Base-by-base conservation (phyloP, 1,139 yeast genomes). In the Yamadazyma oceani region DNA sequence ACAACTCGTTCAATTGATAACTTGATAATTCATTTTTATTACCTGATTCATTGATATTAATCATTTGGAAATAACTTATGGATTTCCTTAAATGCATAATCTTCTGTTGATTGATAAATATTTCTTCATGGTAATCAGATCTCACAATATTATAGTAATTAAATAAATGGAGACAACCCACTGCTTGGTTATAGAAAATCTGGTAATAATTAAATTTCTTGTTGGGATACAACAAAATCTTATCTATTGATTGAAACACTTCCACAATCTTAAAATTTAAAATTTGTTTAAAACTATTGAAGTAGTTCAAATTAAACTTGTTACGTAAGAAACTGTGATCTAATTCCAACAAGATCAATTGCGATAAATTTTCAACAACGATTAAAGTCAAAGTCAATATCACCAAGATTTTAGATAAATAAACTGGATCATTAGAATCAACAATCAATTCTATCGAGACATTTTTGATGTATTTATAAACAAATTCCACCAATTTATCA, bases 21-120 rank as follows among this genome's bases (percentile, higher is more conserved):
- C 53, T 46, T 10, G 51, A 54, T 6, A 55, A 48, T 13, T 54
- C 55, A 27, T 56, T 50, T 24, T 52, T 53, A 23, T 38, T 38
- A 7, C 39, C 42, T 19, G 37, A 37, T 17, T 44, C 49, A 19
- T 41, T 38, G 17, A 57, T 44, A 42, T 62, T 61, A 12, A 69
- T 60, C 32, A 68, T 49, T 42, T 66, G 71, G 42, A 55, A 66
- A 43, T 54, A 65, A 13, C 67, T 53, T n/a, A 68, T 58, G n/a
- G 69, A 59, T 32, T 60, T 62, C 35, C 66, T 52, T 22, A 68
- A 45, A 44, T 63, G 53, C 32, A 62, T 46, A 14, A 66, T 51
- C 39, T 64, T 65, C 38, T 66, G 69, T 41, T 66, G 66, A 37
- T 63, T 66, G 41, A 36, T 21, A 23, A 39, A 46, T 54, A 50